Conservation (phyloP, 805 yeast genomes). For the Ogataea thermomethanolica region DNA sequence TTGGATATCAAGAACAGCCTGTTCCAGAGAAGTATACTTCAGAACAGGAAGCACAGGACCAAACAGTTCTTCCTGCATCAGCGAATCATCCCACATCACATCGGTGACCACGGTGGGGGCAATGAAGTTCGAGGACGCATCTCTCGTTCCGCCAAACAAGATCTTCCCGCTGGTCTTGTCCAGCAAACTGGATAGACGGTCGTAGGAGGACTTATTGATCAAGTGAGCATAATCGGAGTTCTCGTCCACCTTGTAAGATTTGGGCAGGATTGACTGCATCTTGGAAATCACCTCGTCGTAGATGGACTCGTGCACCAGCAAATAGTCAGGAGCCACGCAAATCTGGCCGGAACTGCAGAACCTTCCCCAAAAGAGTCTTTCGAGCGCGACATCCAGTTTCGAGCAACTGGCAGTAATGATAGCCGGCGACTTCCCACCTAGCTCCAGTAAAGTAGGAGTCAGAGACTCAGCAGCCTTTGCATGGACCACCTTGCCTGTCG, state of each 20-base stretch:
- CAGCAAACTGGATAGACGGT: constrained; percentile 44
- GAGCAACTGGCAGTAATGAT: constrained; percentile 54
- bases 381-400: constrained; percentile 34
- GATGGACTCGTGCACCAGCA: constrained; percentile 58
- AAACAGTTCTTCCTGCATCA: constrained; percentile 76
- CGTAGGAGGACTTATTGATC: constrained; percentile 51
- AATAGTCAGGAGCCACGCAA: constrained; percentile 86
- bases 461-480: constrained; percentile 78
- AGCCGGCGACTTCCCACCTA: constrained; percentile 92
- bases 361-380: constrained; percentile 74
- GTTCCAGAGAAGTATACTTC: constrained; percentile 43
- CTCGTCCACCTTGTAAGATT: constrained; percentile 42
- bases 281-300: constrained; percentile 51
- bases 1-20: constrained; percentile 44
- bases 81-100: constrained; percentile 60
- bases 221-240: constrained; percentile 55
- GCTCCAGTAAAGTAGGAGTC: constrained; percentile 77
- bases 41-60: constrained; percentile 83
- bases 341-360: constrained; percentile 85
- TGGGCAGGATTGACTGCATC: constrained; percentile 37
- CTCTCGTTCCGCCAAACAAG: constrained; percentile 43
- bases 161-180: constrained; percentile 48
- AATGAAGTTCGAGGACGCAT: constrained; percentile 42
- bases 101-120: constrained; percentile 72
- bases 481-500: constrained; percentile 74